These are phyloP conservation scores for Annulohypoxylon nitens DNA, from an alignment of 495 filamentous ascomycete species.

Conservation along the genomic window DNA sequence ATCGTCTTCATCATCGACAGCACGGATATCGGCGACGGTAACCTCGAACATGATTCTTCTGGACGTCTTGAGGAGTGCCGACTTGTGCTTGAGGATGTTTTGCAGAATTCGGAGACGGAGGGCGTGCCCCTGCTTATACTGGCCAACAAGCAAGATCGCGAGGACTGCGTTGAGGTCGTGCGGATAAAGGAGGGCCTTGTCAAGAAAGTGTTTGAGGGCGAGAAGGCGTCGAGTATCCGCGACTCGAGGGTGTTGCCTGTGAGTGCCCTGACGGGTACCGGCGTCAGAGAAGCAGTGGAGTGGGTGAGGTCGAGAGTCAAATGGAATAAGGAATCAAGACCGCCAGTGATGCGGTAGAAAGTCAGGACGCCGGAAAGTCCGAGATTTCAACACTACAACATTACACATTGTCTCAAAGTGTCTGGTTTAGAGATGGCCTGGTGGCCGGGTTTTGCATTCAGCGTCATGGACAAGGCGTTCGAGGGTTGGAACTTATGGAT, in stretches of 20 bases:
- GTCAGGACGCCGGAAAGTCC: constrained; percentile 53
- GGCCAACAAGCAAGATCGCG: constrained; percentile 97
- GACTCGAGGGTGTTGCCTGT: constrained; percentile 93
- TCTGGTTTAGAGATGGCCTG: constrained; percentile 15
- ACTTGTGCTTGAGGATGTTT: constrained; percentile 88
- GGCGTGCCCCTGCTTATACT: constrained; percentile 92
- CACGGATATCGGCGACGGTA: constrained; percentile 87
- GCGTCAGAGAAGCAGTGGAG: constrained; percentile 93
- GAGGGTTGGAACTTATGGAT: constrained; percentile 32
- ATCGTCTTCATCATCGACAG: constrained; percentile 98
- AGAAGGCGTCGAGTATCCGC: constrained; percentile 83
- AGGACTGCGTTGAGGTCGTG: constrained; percentile 97
- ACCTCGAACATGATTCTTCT: constrained; percentile 69
- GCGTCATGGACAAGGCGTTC: constrained; percentile 46
- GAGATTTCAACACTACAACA: background rate
- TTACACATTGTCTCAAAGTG: background rate
- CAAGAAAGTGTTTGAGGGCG: constrained; percentile 93
- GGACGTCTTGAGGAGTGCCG: constrained; percentile 86
- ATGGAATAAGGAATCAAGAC: constrained; percentile 95
- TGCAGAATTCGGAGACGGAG: constrained; percentile 85
- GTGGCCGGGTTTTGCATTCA: constrained; percentile 38
- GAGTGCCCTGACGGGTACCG: constrained; percentile 89
- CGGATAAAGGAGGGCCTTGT: constrained; percentile 96
- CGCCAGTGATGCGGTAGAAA: constrained; percentile 88
- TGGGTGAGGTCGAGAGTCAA: constrained; percentile 91